A percentile compares a stretch with the other conserved stretches of the same genome.
phyloP scores from a whole-genome alignment of 805 yeast species.

The Cyberlindnera mycetangii region DNA sequence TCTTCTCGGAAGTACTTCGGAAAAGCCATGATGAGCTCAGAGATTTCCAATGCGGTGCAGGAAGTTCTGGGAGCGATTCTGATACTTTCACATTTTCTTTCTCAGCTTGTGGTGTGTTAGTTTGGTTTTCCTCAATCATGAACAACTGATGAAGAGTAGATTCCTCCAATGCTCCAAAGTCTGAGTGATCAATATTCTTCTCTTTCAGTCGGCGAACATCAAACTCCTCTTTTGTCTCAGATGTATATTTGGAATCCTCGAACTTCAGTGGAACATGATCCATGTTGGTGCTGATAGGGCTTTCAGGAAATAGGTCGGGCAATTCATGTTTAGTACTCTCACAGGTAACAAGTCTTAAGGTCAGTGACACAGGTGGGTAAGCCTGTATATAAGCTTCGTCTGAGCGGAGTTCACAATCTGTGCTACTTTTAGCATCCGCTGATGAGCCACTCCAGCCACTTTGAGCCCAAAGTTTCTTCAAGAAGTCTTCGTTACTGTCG shows the following conservation, averaged over 20 bases:
- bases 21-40: no score
- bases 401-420: not conserved
- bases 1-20: not conserved
- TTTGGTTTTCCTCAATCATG: not conserved
- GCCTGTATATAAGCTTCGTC: not conserved
- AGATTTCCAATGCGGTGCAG: no score
- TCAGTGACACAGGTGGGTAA: constrained; percentile 2
- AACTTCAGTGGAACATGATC: not conserved
- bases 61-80: not conserved
- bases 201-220: constrained; percentile 11
- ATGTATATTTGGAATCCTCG: not conserved
- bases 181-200: constrained; percentile 15
- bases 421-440: not conserved
- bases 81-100: no score
- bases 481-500: not conserved
- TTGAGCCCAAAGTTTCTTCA: not conserved
- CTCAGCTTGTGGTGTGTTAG: not conserved
- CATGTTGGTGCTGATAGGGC: not conserved
- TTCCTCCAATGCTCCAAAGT: constrained; percentile 14
- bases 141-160: constrained; percentile 2
- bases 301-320: not conserved
- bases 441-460: not conserved
- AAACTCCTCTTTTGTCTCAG: constrained; percentile 1
- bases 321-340: constrained; percentile 14
- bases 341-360: constrained; percentile 16